A percentile compares a stretch with the other conserved stretches of the same genome.
phyloP scores from a whole-genome alignment of 1,284 basidiomycete genomes.

The Schizophyllum commune region DNA sequence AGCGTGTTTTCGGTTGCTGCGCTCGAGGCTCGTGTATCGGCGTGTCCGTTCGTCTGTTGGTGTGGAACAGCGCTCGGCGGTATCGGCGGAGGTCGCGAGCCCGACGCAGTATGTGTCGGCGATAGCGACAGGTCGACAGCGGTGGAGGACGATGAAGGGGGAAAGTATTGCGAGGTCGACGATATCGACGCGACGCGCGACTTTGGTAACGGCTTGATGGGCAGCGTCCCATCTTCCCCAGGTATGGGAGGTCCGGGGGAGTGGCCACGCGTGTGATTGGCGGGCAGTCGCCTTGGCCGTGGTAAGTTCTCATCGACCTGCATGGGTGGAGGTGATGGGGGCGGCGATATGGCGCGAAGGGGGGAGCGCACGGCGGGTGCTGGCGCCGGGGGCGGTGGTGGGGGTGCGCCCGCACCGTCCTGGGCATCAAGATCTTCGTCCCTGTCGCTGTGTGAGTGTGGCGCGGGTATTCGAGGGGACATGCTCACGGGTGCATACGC shows the following conservation, averaged over 20 bases:
- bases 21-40: neutral
- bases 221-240: neutral
- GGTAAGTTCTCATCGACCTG: neutral
- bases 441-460: neutral
- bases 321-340: constrained; percentile 7
- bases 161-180: neutral
- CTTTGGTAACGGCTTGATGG: neutral
- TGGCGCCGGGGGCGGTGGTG: constrained; percentile 12
- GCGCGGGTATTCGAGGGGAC: neutral
- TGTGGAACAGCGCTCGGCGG: neutral
- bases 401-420: constrained; percentile 10
- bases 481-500: constrained; percentile 24
- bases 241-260: constrained; percentile 11
- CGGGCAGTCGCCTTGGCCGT: constrained; percentile 5
- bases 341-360: constrained; percentile 16
- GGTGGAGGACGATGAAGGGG: neutral
- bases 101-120: neutral
- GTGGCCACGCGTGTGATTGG: constrained; percentile 16
- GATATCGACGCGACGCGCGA: neutral
- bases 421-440: constrained; percentile 12
- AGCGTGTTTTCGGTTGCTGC: neutral
- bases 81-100: neutral
- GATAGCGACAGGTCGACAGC: neutral
- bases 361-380: constrained; percentile 25
- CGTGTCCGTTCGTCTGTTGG: neutral